These are phyloP conservation scores for Cladosporium oxysporum DNA, from an alignment of 2,329 filamentous ascomycete species.

Conservation along the genomic window DNA sequence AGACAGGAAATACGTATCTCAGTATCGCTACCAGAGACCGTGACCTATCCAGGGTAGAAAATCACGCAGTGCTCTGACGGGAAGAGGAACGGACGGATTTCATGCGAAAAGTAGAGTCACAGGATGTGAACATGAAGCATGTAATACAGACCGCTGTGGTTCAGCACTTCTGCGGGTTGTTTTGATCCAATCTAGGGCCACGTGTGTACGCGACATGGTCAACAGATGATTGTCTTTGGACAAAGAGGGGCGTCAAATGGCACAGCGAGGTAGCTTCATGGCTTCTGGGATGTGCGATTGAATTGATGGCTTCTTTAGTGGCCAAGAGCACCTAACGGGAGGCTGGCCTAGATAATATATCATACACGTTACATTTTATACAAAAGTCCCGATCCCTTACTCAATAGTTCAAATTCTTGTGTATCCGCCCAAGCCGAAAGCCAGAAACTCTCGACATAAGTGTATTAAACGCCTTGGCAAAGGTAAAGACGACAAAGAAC, in stretches of 20 bases:
- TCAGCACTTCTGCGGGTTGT: background rate
- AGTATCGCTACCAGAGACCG: background rate
- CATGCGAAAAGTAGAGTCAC: background rate
- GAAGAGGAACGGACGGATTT: background rate
- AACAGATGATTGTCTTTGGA: background rate
- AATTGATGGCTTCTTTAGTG: background rate
- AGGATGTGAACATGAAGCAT: background rate
- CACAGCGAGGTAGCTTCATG: background rate
- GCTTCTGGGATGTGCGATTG: background rate
- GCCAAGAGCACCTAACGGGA: background rate
- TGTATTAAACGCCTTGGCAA: background rate
- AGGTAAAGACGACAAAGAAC: background rate
- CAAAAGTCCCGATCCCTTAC: background rate
- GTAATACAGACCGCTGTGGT: background rate
- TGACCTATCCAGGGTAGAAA: background rate
- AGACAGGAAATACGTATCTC: background rate
- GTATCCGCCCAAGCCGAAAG: background rate
- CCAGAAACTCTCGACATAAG: background rate
- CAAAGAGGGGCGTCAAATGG: background rate
- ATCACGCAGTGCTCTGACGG: background rate
- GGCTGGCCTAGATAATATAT: slow-evolving; percentile 1
- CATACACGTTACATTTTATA: slow-evolving; percentile 7
- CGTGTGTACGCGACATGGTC: background rate
- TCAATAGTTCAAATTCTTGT: background rate
- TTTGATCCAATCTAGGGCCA: background rate